A percentile compares a stretch with the other conserved stretches of the same genome.
Evolutionary conservation across 2,329 filamentous ascomycete species (phyloP).

Genomic region (Aplosporella prunicola): DNA sequence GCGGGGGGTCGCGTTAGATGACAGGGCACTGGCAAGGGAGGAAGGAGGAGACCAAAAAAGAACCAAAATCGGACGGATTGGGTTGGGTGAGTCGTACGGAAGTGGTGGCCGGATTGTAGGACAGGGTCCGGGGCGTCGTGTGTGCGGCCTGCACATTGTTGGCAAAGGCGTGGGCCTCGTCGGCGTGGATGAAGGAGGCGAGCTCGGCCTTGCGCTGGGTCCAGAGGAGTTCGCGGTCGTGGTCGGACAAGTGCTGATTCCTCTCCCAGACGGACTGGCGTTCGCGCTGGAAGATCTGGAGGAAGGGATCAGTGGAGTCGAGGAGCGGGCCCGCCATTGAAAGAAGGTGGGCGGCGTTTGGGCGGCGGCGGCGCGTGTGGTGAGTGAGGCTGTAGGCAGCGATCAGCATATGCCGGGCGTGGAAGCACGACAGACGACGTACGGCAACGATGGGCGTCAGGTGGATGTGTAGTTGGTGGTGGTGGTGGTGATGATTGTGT

Average conservation of each 20-base stretch:
- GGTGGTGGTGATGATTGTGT: slow-evolving; percentile 5
- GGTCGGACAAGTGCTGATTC: slow-evolving; percentile 24
- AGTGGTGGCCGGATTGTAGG: slow-evolving; percentile 18
- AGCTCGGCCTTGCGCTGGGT: slow-evolving; percentile 18
- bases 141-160: slow-evolving; percentile 20
- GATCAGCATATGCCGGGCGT: slow-evolving; percentile 5
- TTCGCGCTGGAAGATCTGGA: slow-evolving; percentile 26
- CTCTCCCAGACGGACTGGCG: slow-evolving; percentile 26
- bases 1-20: too few relatives aligned
- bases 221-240: slow-evolving; percentile 28
- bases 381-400: slow-evolving; percentile 5
- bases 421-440: not conserved
- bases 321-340: slow-evolving; percentile 10
- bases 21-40: too few relatives aligned
- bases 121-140: slow-evolving; percentile 26
- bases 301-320: slow-evolving; percentile 11
- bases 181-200: slow-evolving; percentile 14
- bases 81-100: slow-evolving; percentile 23
- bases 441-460: not conserved
- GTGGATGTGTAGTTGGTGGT: slow-evolving; percentile 16
- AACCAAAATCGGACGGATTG: slow-evolving; percentile 23
- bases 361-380: not conserved
- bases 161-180: slow-evolving; percentile 14
- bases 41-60: slow-evolving; percentile 20
- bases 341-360: not conserved